Conservation (phyloP, 2,329 filamentous ascomycete species). For the Waltergamsia citrina region DNA sequence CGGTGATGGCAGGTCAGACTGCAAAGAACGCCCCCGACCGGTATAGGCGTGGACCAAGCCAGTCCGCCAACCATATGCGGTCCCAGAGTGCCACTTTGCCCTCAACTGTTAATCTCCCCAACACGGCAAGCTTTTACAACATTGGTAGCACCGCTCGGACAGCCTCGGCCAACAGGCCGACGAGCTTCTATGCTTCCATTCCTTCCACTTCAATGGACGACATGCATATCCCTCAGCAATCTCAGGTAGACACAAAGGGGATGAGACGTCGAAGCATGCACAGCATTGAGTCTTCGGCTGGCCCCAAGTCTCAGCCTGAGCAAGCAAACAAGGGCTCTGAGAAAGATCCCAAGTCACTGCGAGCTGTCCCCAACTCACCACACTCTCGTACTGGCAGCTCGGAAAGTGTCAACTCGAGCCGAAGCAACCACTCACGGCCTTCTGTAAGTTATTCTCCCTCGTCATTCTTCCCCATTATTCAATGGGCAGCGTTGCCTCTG, state of each 20-base stretch:
- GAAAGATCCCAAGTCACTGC: slow-evolving; percentile 30
- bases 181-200: slow-evolving; percentile 38
- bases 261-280: slow-evolving; percentile 79
- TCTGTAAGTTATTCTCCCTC: slow-evolving; percentile 47
- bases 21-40: slow-evolving; percentile 58
- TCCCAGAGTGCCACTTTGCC: slow-evolving; percentile 24
- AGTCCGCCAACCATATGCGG: slow-evolving; percentile 21
- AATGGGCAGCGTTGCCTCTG: too few relatives aligned
- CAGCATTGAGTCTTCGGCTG: slow-evolving; percentile 35
- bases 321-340: slow-evolving; percentile 14
- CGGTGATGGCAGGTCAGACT: slow-evolving; percentile 7
- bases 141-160: slow-evolving; percentile 17
- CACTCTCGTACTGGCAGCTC: slow-evolving; percentile 46
- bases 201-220: slow-evolving; percentile 56
- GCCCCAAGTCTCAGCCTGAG: slow-evolving; percentile 7
- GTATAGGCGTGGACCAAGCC: slow-evolving; percentile 60
- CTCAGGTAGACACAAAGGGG: slow-evolving; percentile 60
- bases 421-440: slow-evolving; percentile 50
- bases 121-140: slow-evolving; percentile 18
- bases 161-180: slow-evolving; percentile 34
- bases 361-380: slow-evolving; percentile 16
- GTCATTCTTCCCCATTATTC: slow-evolving; percentile 29
- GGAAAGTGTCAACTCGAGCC: slow-evolving; percentile 52
- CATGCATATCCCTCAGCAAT: slow-evolving; percentile 49
- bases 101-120: slow-evolving; percentile 12